Evolutionary conservation across 2,329 filamentous ascomycete species (phyloP).

Genomic region (Fusarium sp.): DNA sequence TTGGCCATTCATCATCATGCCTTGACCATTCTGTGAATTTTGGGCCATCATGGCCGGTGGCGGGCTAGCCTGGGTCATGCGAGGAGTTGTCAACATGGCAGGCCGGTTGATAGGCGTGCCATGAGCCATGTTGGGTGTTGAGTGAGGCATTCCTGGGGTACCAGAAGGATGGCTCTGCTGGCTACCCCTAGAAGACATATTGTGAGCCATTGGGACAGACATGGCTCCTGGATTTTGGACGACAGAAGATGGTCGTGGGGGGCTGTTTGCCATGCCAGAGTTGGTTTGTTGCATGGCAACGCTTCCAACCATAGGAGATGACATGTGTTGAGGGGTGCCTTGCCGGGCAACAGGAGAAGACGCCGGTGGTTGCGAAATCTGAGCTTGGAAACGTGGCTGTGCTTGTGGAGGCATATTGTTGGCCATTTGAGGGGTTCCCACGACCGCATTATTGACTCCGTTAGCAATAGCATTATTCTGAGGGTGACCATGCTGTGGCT

Average conservation of each 20-base stretch:
- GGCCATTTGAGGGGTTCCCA: conserved; percentile 55
- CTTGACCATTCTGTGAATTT: conserved; percentile 65
- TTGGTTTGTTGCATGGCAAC: conserved; percentile 75
- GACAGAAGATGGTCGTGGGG: conserved; percentile 74
- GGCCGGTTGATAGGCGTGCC: conserved; percentile 69
- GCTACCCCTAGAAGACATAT: conserved; percentile 74
- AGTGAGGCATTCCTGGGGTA: conserved; percentile 72
- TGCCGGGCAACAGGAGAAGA: conserved; percentile 77
- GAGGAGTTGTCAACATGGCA: conserved; percentile 68
- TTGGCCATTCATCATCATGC: conserved; percentile 67
- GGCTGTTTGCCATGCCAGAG: conserved; percentile 77
- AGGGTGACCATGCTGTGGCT: conserved; percentile 54
- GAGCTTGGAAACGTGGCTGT: conserved; percentile 64
- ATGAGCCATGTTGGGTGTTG: conserved; percentile 72
- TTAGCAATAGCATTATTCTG: conserved; percentile 55
- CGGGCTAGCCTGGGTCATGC: conserved; percentile 73
- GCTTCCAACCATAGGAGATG: conserved; percentile 73
- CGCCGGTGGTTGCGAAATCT: conserved; percentile 72
- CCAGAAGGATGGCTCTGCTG: conserved; percentile 75
- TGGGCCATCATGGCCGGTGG: conserved; percentile 71
- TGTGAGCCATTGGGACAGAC: conserved; percentile 70
- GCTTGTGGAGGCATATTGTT: conserved; percentile 56
- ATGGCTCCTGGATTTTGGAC: conserved; percentile 71
- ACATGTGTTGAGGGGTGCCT: conserved; percentile 74
- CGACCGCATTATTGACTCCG: conserved; percentile 58